These are phyloP conservation scores for Mucor velutinosus DNA, from an alignment of 371 early-diverging fungal species.

Conservation along the genomic window DNA sequence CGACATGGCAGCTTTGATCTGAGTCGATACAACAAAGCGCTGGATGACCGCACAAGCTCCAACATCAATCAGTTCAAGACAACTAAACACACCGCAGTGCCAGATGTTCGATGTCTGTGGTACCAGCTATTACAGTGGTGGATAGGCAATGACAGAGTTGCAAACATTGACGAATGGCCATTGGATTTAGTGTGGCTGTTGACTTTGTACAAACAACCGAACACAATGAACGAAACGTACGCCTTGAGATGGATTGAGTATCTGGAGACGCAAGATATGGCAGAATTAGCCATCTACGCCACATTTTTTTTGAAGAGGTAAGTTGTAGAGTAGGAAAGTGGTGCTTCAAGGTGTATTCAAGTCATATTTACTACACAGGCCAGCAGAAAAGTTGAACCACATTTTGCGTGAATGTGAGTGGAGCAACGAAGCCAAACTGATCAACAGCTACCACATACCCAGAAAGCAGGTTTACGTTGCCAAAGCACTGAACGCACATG, in stretches of 20 bases:
- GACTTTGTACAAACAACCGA: constrained; percentile 5
- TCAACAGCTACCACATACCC: constrained; percentile 19
- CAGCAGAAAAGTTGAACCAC: neutral
- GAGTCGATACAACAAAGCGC: neutral
- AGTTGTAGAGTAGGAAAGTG: no score
- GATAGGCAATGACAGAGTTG: constrained; percentile 4
- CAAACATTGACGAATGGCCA: constrained; percentile 16
- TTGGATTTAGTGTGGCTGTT: constrained; percentile 20
- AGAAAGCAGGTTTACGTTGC: constrained; percentile 5
- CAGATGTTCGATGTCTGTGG: constrained; percentile 21
- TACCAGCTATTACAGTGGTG: constrained; percentile 24
- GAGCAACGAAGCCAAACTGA: constrained; percentile 7
- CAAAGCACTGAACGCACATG: constrained; percentile 27
- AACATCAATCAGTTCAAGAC: constrained; percentile 3
- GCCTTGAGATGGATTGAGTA: constrained; percentile 13
- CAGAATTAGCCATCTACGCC: constrained; percentile 22
- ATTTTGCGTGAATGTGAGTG: constrained; percentile 23
- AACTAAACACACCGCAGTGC: neutral
- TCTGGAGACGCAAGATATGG: constrained; percentile 9
- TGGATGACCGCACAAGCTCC: neutral
- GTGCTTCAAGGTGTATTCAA: neutral
- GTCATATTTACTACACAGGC: neutral
- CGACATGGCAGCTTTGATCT: neutral
- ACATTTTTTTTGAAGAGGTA: constrained; percentile 5
- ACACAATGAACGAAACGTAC: neutral